Percentiles rank a stretch among this genome's conserved stretches.
Evolutionary conservation across 2,329 filamentous ascomycete genomes (phyloP).

Genomic region (Fusarium continuum): DNA sequence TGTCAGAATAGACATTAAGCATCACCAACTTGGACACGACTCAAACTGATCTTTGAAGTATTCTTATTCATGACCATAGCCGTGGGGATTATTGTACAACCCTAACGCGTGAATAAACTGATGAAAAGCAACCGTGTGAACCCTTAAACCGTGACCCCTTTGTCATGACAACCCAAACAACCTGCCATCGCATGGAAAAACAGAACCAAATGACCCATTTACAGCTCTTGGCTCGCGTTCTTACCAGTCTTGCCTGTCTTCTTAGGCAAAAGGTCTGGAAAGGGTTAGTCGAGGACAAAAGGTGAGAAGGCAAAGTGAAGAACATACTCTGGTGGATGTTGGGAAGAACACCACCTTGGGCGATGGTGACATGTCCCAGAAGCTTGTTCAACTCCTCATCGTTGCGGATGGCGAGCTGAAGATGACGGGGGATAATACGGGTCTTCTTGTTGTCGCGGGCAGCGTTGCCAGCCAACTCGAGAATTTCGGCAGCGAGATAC

Average conservation of each 20-base stretch:
- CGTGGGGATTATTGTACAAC: slow-evolving; percentile 80
- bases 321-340: slow-evolving; percentile 96
- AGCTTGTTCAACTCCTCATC: slow-evolving; percentile 99
- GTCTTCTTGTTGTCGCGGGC: slow-evolving; percentile 99
- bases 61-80: slow-evolving; percentile 72
- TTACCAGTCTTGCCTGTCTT: slow-evolving; percentile 97
- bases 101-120: slow-evolving; percentile 62
- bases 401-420: slow-evolving; percentile 99
- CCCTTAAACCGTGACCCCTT: slow-evolving; percentile 80
- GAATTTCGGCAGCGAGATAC: slow-evolving; percentile 98
- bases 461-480: slow-evolving; percentile 98
- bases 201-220: slow-evolving; percentile 62
- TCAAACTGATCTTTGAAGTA: slow-evolving; percentile 53
- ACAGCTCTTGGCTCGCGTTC: slow-evolving; percentile 93
- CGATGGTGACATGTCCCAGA: slow-evolving; percentile 93
- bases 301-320: neutral
- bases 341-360: slow-evolving; percentile 95
- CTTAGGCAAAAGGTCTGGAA: slow-evolving; percentile 93
- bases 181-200: slow-evolving; percentile 66
- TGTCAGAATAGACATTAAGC: no score
- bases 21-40: neutral
- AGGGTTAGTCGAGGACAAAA: slow-evolving; percentile 50
- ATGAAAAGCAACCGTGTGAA: slow-evolving; percentile 68
- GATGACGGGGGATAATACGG: slow-evolving; percentile 98
- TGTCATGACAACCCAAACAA: slow-evolving; percentile 82